These are phyloP conservation scores for Closterium sp. DNA, from an alignment of 139 green algal species.

Conservation along the genomic window DNA sequence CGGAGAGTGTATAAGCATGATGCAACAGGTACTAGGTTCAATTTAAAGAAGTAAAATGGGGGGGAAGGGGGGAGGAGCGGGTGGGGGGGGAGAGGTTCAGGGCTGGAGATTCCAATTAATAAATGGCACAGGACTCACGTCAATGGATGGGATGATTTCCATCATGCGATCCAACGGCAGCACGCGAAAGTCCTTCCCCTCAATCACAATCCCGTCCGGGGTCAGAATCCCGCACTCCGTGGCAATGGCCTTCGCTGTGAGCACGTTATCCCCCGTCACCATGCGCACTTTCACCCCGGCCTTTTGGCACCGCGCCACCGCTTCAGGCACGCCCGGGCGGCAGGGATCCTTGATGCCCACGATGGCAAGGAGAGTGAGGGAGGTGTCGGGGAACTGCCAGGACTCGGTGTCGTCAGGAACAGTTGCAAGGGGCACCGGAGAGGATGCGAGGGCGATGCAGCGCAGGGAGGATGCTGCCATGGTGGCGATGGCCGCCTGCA, in stretches of 20 bases:
- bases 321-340: conserved; percentile 73
- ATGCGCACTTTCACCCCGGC: conserved; percentile 90
- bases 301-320: conserved; percentile 78
- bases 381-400: conserved; percentile 3
- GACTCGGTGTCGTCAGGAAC: not conserved
- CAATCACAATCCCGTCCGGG: conserved; percentile 69
- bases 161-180: conserved; percentile 63
- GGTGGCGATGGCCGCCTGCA: not conserved
- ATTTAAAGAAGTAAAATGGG: too few relatives aligned
- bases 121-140: not conserved
- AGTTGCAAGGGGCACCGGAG: not conserved
- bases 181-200: conserved; percentile 80
- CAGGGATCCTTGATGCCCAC: conserved; percentile 74
- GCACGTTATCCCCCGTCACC: conserved; percentile 98
- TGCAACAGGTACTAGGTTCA: too few relatives aligned
- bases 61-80: not conserved
- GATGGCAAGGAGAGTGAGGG: conserved; percentile 14
- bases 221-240: conserved; percentile 91
- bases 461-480: conserved; percentile 26
- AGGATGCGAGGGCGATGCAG: conserved; percentile 17
- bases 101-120: too few relatives aligned
- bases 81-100: too few relatives aligned
- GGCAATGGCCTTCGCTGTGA: conserved; percentile 94
- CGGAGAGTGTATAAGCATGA: too few relatives aligned
- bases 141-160: conserved; percentile 19